These are phyloP conservation scores for Lanmaoa rubissima DNA, from an alignment of 768 basidiomycete genomes.

Conservation along the genomic window DNA sequence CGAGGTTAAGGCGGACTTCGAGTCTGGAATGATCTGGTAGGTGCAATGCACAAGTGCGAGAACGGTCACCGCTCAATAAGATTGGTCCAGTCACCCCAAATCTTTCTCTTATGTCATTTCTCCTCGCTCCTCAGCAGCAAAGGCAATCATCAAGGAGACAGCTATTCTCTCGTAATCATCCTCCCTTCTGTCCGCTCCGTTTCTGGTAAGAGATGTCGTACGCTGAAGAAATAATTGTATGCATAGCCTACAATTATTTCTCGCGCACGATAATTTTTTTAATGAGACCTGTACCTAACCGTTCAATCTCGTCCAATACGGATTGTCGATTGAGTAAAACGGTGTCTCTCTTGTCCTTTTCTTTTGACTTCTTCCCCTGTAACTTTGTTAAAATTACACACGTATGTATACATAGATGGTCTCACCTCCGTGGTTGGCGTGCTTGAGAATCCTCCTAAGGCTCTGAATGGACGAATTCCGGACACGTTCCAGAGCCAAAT, in stretches of 20 bases:
- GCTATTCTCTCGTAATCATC: constrained; percentile 20
- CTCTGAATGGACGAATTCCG: constrained; percentile 66
- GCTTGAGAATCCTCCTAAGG: constrained; percentile 79
- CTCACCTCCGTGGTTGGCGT: constrained; percentile 45
- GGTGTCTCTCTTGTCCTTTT: constrained; percentile 51
- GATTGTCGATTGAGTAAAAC: constrained; percentile 67
- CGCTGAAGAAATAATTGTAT: not conserved
- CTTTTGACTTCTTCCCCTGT: constrained; percentile 32
- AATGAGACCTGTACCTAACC: constrained; percentile 71
- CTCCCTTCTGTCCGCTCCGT: not conserved
- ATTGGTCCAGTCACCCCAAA: constrained; percentile 28
- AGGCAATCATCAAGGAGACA: constrained; percentile 29
- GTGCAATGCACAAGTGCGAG: not conserved
- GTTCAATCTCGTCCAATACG: constrained; percentile 70
- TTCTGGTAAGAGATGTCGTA: not conserved
- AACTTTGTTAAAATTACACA: not conserved
- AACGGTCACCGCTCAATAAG: not conserved
- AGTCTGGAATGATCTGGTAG: constrained; percentile 33
- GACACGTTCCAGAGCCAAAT: constrained; percentile 83
- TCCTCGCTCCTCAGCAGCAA: constrained; percentile 31
- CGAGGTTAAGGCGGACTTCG: constrained; percentile 23
- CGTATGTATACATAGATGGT: not conserved
- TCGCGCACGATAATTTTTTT: constrained; percentile 38
- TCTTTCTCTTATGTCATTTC: constrained; percentile 30
- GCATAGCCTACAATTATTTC: not conserved